Conservation (phyloP, 2,329 filamentous ascomycete species). For the Penicillium sp. region DNA sequence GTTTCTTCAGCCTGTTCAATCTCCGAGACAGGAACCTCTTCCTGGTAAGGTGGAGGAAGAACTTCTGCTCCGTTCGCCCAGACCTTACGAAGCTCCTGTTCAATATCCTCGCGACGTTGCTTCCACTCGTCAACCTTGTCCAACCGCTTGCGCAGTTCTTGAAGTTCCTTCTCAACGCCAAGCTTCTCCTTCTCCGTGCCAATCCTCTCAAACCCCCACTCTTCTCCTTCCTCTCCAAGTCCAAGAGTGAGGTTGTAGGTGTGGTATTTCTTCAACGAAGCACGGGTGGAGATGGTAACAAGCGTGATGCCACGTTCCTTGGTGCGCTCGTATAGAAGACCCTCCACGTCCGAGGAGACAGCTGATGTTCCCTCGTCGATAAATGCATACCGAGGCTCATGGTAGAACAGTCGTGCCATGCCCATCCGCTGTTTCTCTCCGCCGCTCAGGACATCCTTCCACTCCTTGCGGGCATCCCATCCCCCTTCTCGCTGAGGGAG, state of each 20-base stretch:
- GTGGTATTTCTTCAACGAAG: constrained; percentile 92
- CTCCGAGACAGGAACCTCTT: constrained; percentile 10
- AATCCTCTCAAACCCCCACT: constrained; percentile 90
- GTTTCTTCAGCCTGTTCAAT: constrained; percentile 4
- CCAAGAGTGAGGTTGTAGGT: constrained; percentile 84
- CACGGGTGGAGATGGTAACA: constrained; percentile 91
- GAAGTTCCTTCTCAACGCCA: constrained; percentile 83
- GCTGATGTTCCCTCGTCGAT: constrained; percentile 94
- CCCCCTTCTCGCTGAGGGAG: constrained; percentile 87
- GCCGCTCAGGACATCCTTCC: constrained; percentile 96
- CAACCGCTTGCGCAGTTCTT: constrained; percentile 73
- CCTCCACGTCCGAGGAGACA: constrained; percentile 90
- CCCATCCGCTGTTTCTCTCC: constrained; percentile 96
- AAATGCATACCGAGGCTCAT: constrained; percentile 90
- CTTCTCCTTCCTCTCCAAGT: constrained; percentile 69
- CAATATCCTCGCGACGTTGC: constrained; percentile 69
- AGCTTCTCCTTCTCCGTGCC: constrained; percentile 90
- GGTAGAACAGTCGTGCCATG: constrained; percentile 84
- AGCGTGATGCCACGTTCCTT: constrained; percentile 92
- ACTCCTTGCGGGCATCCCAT: constrained; percentile 94
- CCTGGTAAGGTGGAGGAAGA: constrained; percentile 34
- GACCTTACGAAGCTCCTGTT: constrained; percentile 65
- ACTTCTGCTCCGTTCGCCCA: constrained; percentile 48
- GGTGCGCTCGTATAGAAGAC: constrained; percentile 82
- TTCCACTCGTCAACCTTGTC: constrained; percentile 81